phyloP scores from a whole-genome alignment of 2,329 filamentous ascomycete genomes.

The Colletotrichum lentis region DNA sequence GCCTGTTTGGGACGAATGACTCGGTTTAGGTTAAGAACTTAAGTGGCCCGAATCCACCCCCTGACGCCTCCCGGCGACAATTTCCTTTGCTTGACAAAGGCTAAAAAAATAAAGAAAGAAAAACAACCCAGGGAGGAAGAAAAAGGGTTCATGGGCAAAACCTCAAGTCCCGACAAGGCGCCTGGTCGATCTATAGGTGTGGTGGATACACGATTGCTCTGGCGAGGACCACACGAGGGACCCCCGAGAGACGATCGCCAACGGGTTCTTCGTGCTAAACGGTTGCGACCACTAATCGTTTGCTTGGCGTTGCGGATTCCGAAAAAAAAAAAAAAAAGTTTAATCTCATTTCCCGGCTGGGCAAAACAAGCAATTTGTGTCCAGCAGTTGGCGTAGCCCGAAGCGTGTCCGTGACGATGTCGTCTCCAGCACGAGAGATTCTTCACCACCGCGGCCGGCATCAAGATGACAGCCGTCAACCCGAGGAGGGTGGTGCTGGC shows the following conservation, averaged over 20 bases:
- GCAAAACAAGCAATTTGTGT: neutral
- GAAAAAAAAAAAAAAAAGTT: too few relatives aligned
- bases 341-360: conserved; percentile 7
- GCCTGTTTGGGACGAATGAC: conserved; percentile 29
- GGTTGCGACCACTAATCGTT: neutral
- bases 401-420: neutral
- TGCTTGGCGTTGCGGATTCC: neutral
- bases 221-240: neutral
- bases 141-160: neutral
- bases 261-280: neutral
- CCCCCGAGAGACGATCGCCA: neutral
- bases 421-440: neutral
- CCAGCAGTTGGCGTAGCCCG: neutral
- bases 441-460: neutral
- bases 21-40: neutral
- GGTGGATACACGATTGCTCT: neutral
- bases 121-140: too few relatives aligned
- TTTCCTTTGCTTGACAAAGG: conserved; percentile 1
- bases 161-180: neutral
- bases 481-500: too few relatives aligned
- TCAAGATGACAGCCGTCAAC: neutral
- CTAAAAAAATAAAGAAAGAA: too few relatives aligned
- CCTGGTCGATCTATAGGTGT: neutral
- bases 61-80: conserved; percentile 27
- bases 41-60: conserved; percentile 14